These are phyloP conservation scores for Calonectria pseudoreteaudii DNA, from an alignment of 2,329 filamentous ascomycete species.

Conservation along the genomic window DNA sequence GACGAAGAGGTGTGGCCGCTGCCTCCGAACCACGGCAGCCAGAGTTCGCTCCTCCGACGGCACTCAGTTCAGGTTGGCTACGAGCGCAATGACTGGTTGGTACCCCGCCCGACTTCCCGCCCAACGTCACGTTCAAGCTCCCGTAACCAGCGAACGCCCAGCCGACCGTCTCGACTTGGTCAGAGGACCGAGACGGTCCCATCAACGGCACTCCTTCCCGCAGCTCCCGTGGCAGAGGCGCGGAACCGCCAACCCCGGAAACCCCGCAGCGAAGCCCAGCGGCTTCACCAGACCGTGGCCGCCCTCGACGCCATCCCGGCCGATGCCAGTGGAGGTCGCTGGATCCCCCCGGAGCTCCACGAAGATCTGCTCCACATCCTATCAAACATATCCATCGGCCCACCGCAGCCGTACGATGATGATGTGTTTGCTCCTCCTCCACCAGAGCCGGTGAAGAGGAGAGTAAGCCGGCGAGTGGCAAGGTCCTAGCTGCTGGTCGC, in stretches of 20 bases:
- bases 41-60: not conserved
- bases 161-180: not conserved
- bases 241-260: not conserved
- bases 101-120: not conserved
- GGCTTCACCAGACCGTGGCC: not conserved
- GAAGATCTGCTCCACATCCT: conserved; percentile 2
- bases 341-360: not conserved
- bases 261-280: not conserved
- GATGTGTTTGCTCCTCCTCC: not conserved
- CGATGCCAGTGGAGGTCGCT: not conserved
- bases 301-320: not conserved
- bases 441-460: not conserved
- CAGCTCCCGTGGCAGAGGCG: not conserved
- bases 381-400: not conserved
- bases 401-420: not conserved
- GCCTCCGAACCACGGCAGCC: not conserved
- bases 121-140: not conserved
- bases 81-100: not conserved
- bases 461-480: not conserved
- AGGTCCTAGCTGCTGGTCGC: not conserved
- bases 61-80: not conserved
- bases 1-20: not conserved
- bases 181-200: not conserved
- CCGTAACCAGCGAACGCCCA: not conserved
- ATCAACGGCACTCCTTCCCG: not conserved